phyloP scores from a whole-genome alignment of 1,284 basidiomycete genomes.

The Stygiomarasmius scandens region DNA sequence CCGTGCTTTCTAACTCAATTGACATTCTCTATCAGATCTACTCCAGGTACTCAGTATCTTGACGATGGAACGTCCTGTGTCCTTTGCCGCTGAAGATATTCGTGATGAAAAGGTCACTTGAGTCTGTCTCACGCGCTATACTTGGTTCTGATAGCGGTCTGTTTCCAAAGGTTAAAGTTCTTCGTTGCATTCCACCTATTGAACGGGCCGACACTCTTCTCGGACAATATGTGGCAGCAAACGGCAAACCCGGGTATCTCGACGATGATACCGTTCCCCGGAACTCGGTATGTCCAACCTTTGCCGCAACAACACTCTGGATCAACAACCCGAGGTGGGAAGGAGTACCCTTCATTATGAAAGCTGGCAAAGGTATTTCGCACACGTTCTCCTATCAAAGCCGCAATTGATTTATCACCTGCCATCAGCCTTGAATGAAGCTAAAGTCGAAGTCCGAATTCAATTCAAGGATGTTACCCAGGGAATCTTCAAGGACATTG shows the following conservation, averaged over 20 bases:
- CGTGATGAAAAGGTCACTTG: slow-evolving; percentile 88
- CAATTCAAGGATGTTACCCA: slow-evolving; percentile 96
- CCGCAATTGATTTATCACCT: background rate
- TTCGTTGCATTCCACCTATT: slow-evolving; percentile 87
- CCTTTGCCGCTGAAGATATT: slow-evolving; percentile 94
- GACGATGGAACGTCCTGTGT: slow-evolving; percentile 97
- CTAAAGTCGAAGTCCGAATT: slow-evolving; percentile 95
- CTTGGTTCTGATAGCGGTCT: slow-evolving; percentile 17
- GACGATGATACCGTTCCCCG: slow-evolving; percentile 94
- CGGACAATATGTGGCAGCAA: slow-evolving; percentile 87
- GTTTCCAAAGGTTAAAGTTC: slow-evolving; percentile 81
- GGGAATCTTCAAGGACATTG: slow-evolving; percentile 94
- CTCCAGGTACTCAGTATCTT: slow-evolving; percentile 90
- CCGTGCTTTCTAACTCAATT: background rate
- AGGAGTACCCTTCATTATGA: slow-evolving; percentile 95
- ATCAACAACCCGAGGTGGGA: slow-evolving; percentile 97
- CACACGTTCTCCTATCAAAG: background rate
- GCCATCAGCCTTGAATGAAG: slow-evolving; percentile 84
- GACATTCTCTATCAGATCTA: slow-evolving; percentile 64
- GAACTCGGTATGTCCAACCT: slow-evolving; percentile 90
- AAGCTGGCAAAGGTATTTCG: slow-evolving; percentile 88
- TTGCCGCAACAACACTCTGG: slow-evolving; percentile 84
- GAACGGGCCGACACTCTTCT: slow-evolving; percentile 79
- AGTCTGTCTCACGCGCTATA: slow-evolving; percentile 17
- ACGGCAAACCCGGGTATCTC: slow-evolving; percentile 95